Conservation (phyloP, 768 basidiomycete species). For the Boletus rubescentipes region DNA sequence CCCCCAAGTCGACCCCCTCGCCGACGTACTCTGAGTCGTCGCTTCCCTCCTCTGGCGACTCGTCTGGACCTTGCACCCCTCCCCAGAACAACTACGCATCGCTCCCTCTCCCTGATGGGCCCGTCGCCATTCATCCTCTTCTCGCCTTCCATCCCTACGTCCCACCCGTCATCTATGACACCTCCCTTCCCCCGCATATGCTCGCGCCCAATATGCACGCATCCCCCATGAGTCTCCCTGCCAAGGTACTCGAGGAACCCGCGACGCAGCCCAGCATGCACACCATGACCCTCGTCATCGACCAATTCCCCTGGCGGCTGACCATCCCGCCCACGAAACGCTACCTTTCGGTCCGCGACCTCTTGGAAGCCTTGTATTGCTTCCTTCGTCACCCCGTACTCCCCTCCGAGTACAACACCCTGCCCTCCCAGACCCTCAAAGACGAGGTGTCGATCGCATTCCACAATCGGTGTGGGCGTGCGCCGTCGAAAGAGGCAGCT, state of each 20-base stretch:
- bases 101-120: conserved; percentile 27
- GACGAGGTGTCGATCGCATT: conserved; percentile 44
- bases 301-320: conserved; percentile 35
- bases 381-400: conserved; percentile 43
- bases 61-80: conserved; percentile 29
- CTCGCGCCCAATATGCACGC: conserved; percentile 26
- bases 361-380: conserved; percentile 46
- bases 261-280: conserved; percentile 33
- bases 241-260: conserved; percentile 24
- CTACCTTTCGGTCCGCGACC: conserved; percentile 45
- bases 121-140: conserved; percentile 30
- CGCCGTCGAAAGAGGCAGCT: conserved; percentile 29
- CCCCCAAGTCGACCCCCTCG: conserved; percentile 26
- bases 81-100: conserved; percentile 23
- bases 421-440: conserved; percentile 34
- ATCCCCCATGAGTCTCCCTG: conserved; percentile 25
- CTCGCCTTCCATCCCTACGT: conserved; percentile 30
- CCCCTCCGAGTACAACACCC: conserved; percentile 38
- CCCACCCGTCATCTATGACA: conserved; percentile 23
- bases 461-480: conserved; percentile 37
- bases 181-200: conserved; percentile 17
- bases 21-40: conserved; percentile 30
- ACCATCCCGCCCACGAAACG: conserved; percentile 29
- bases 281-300: conserved; percentile 30
- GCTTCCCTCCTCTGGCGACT: conserved; percentile 30